phyloP scores from a whole-genome alignment of 225 moss, liverwort and hornwort genomes.

The Antitrichia curtipendula region DNA sequence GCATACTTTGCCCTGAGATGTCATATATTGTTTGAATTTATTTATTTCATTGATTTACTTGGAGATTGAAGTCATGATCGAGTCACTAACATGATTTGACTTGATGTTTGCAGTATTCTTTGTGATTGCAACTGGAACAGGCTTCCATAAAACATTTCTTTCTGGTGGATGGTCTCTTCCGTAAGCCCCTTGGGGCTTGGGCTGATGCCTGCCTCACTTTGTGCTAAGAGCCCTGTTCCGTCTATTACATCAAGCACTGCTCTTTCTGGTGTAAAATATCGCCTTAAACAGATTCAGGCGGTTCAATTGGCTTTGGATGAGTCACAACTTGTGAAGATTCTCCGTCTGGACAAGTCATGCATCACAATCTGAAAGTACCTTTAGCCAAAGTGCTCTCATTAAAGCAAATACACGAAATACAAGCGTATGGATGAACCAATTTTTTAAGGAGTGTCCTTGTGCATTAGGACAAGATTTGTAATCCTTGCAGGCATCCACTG shows the following conservation, averaged over 20 bases:
- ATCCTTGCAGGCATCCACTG: not conserved
- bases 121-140: constrained; percentile 45
- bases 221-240: not conserved
- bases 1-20: not conserved
- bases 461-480: not conserved
- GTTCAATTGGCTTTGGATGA: not conserved
- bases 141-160: constrained; percentile 33
- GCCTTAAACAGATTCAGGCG: not conserved
- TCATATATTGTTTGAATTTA: not conserved
- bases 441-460: not conserved
- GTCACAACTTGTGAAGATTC: not conserved
- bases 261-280: not conserved
- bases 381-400: not conserved
- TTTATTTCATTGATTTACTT: not conserved
- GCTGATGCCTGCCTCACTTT: not conserved
- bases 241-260: not conserved
- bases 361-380: not conserved
- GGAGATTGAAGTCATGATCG: not conserved
- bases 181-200: not conserved
- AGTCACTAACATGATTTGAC: not conserved
- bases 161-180: constrained; percentile 45
- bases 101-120: constrained; percentile 40
- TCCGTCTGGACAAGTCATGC: not conserved
- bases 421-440: not conserved
- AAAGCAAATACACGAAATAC: not conserved